phyloP scores from a whole-genome alignment of 768 basidiomycete species.

The Naganishia vaughanmartiniae region DNA sequence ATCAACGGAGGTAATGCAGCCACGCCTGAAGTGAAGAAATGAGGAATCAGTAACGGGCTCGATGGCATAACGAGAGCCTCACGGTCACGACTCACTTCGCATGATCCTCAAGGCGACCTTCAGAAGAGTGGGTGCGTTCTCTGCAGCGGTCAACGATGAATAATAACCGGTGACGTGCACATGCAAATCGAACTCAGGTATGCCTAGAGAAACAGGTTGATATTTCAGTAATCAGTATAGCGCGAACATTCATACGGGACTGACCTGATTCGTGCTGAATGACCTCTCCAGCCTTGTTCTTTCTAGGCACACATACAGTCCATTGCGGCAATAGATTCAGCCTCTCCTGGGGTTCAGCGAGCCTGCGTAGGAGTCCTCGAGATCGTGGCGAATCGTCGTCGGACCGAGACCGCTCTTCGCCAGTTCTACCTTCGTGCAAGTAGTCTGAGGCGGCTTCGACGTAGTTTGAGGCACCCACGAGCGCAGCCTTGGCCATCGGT shows the following conservation, averaged over 20 bases:
- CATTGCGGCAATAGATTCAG: slow-evolving; percentile 31
- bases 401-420: slow-evolving; percentile 26
- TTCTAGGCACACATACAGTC: slow-evolving; percentile 23
- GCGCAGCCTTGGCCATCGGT: slow-evolving; percentile 22
- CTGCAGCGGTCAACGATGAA: neutral
- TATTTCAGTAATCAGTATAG: neutral
- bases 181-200: slow-evolving; percentile 12
- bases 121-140: slow-evolving; percentile 1
- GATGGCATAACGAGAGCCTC: neutral
- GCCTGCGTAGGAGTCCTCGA: slow-evolving; percentile 1
- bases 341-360: slow-evolving; percentile 24
- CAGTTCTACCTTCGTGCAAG: neutral
- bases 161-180: slow-evolving; percentile 14
- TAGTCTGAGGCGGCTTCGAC: slow-evolving; percentile 9
- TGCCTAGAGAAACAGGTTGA: neutral
- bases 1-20: slow-evolving; percentile 13
- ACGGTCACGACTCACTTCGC: neutral
- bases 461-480: slow-evolving; percentile 2
- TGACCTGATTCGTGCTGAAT: slow-evolving; percentile 7
- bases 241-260: neutral
- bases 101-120: slow-evolving; percentile 15
- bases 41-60: neutral
- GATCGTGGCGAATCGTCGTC: slow-evolving; percentile 6
- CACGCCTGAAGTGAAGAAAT: neutral
- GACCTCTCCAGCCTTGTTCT: neutral